Percentiles rank a stretch among this genome's conserved stretches.
These are phyloP conservation scores for Capronia americana DNA, from an alignment of 2,329 filamentous ascomycete genomes.

Conservation along the genomic window DNA sequence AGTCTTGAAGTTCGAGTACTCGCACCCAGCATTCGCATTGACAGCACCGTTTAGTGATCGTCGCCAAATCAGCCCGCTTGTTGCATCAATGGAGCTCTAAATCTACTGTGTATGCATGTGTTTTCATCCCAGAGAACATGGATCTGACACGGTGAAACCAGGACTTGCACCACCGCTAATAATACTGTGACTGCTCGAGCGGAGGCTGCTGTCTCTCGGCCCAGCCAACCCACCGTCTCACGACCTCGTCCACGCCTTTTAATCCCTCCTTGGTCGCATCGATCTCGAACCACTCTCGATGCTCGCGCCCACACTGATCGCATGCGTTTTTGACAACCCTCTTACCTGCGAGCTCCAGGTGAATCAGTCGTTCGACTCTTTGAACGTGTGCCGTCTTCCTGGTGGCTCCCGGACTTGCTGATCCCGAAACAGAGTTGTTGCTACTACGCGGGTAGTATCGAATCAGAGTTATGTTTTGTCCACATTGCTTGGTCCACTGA, in stretches of 20 bases:
- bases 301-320: constrained; percentile 78
- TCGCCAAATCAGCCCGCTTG: background rate
- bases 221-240: constrained; percentile 87
- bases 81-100: too few species aligned
- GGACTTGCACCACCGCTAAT: background rate
- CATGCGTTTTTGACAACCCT: constrained; percentile 66
- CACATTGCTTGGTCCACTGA: constrained; percentile 93
- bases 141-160: background rate
- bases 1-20: background rate
- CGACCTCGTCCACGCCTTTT: constrained; percentile 71
- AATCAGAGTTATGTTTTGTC: constrained; percentile 83
- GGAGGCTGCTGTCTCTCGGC: constrained; percentile 57
- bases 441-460: constrained; percentile 86
- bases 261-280: constrained; percentile 75
- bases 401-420: constrained; percentile 43
- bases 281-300: constrained; percentile 95
- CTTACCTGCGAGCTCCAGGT: constrained; percentile 77
- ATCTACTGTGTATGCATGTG: background rate
- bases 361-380: constrained; percentile 86
- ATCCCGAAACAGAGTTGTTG: constrained; percentile 36
- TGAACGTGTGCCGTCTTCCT: constrained; percentile 81
- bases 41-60: background rate
- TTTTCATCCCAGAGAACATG: background rate
- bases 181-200: constrained; percentile 1
- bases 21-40: background rate